These are phyloP conservation scores for Zygoascus bituminiphila DNA, from an alignment of 805 yeast genomes.

Conservation along the genomic window DNA sequence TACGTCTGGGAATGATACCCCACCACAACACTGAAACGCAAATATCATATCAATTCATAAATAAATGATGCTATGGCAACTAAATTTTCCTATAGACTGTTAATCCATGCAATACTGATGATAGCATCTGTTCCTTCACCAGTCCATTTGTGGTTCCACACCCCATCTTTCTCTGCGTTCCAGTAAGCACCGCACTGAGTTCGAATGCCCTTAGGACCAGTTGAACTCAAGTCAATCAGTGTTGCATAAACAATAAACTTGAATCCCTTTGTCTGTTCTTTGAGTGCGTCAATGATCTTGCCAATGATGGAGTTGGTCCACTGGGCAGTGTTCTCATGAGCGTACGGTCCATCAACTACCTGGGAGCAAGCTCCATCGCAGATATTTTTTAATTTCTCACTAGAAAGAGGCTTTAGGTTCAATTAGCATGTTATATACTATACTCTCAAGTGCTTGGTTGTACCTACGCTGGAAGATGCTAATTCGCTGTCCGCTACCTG, in stretches of 20 bases:
- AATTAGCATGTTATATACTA: not conserved
- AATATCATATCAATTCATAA: no score
- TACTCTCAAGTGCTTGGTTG: not conserved
- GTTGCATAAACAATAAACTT: constrained; percentile 19
- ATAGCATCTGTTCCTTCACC: constrained; percentile 17
- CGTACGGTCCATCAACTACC: constrained; percentile 5
- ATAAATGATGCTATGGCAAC: no score
- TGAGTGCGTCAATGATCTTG: constrained; percentile 5
- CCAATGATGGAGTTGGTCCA: constrained; percentile 14
- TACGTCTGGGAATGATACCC: no score
- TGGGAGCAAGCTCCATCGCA: not conserved
- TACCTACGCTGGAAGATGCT: not conserved
- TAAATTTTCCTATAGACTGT: constrained; percentile 6
- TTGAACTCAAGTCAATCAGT: constrained; percentile 11
- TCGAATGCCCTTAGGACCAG: constrained; percentile 19
- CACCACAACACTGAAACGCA: no score
- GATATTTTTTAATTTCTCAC: not conserved
- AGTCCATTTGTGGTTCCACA: constrained; percentile 19
- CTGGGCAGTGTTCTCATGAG: constrained; percentile 9
- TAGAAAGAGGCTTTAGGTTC: not conserved
- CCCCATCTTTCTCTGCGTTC: constrained; percentile 22
- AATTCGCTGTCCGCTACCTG: not conserved
- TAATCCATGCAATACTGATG: constrained; percentile 20
- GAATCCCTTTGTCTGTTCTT: constrained; percentile 14
- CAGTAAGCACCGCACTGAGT: constrained; percentile 17